Percentiles rank a stretch among this genome's conserved stretches.
Evolutionary conservation across 192 early-diverging fungal genomes (phyloP).

Genomic region (Hyaloraphidium curvatum): DNA sequence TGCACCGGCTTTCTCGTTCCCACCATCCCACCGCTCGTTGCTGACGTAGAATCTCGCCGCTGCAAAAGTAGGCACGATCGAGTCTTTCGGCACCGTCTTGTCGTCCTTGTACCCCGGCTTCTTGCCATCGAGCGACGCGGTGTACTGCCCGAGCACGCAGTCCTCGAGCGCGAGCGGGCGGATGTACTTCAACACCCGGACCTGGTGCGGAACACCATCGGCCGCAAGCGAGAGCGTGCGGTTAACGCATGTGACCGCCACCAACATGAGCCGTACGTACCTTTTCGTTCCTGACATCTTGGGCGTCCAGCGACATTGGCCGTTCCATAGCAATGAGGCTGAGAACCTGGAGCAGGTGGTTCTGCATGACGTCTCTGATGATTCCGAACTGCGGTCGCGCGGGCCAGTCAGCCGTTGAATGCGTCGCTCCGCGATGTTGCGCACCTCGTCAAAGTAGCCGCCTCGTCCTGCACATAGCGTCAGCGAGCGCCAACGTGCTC

Average conservation of each 20-base stretch:
- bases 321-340: constrained; percentile 88
- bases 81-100: constrained; percentile 14
- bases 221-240: background rate
- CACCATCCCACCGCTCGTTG: background rate
- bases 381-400: too few species aligned
- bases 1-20: background rate
- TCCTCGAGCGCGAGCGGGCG: constrained; percentile 4
- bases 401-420: too few species aligned
- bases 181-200: background rate
- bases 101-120: constrained; percentile 16
- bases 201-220: background rate
- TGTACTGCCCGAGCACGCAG: constrained; percentile 12
- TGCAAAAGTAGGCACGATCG: constrained; percentile 13
- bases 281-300: constrained; percentile 92
- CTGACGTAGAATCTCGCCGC: constrained; percentile 7
- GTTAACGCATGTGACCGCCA: too few species aligned
- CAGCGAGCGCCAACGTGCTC: too few species aligned
- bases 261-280: constrained; percentile 8
- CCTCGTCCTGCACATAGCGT: constrained; percentile 57
- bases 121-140: constrained; percentile 5
- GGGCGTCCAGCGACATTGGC: constrained; percentile 65
- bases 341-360: constrained; percentile 83
- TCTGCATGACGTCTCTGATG: constrained; percentile 75
- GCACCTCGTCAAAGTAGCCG: constrained; percentile 90
- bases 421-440: too few species aligned